Base-by-base conservation (phyloP, 192 early-diverging fungal species). In the Paraglomus occultum region DNA sequence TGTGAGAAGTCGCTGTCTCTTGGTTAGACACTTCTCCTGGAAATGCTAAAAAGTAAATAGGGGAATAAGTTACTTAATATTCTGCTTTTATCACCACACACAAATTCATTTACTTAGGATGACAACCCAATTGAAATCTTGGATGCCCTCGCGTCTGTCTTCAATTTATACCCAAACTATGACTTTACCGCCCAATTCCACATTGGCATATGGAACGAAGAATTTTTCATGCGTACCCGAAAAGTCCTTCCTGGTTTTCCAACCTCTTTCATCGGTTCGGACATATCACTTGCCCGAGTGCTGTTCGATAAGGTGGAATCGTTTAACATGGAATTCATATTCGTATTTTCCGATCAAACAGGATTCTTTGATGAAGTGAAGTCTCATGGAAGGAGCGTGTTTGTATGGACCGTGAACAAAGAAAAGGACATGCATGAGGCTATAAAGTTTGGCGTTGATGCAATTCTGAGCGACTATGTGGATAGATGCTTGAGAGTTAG, bases 341-440 rank as follows among this genome's bases (percentile, higher is more conserved):
- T 71, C 18, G 47, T 64, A 11, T 65, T 64, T 23, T 5, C 15
- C 15, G 77, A 82, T 31, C 67, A 74, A 1, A 71, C 72, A 46
- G 47, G 31, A 10, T 75, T 82, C 49, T 69, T 76, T 9, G 44
- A 55, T 14, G 67, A 77, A 43, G 72, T 72, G 2, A 76, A 75
- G 18, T 23, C 9, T 5, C 50, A 22, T 7, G 68, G 74, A 17
- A 79, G 75, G 60, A 72, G 66, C 23, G 71, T 82, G 10, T 77
- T 73, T 61, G 69, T 68, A 4, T 82, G 80, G 80, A 82, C 77
- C 0, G 71, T 82, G 42, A 74, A 82, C 38, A 42, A 67, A n/a
- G 48, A 50, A 10, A 61, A 65, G 4, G 73, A 75, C 39, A 75
- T 79, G 47, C 67, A 68, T 39, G 18, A 62, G 11, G 65, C 62